Evolutionary conservation across 257 asterid species (phyloP).

Genomic region (Penstemon newberryi): DNA sequence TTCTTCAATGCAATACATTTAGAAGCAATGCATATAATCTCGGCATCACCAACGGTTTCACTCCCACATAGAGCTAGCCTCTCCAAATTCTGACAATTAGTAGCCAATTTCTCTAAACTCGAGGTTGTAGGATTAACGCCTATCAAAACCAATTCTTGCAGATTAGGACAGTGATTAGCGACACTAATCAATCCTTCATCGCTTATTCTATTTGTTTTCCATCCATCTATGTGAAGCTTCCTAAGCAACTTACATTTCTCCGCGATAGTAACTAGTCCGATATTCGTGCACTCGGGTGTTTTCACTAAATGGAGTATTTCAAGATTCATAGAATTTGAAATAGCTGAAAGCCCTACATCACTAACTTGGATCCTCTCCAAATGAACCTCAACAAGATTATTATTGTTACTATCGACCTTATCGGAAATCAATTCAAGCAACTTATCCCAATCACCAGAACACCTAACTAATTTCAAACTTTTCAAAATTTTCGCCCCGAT

Average conservation of each 20-base stretch:
- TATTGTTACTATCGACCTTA: conserved; percentile 16
- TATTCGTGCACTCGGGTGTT: conserved; percentile 74
- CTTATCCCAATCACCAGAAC: conserved; percentile 92
- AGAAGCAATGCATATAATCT: conserved; percentile 73
- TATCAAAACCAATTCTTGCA: conserved; percentile 79
- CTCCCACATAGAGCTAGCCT: conserved; percentile 87
- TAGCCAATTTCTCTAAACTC: conserved; percentile 48
- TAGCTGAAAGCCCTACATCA: conserved; percentile 45
- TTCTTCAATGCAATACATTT: conserved; percentile 77
- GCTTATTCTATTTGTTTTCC: conserved; percentile 79
- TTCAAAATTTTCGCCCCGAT: conserved; percentile 61
- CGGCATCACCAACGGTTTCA: conserved; percentile 82
- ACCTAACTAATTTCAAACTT: conserved; percentile 69
- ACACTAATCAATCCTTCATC: conserved; percentile 82
- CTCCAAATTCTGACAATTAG: conserved; percentile 68
- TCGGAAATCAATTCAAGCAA: conserved; percentile 53
- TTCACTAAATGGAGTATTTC: conserved; percentile 87
- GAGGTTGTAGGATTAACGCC: conserved; percentile 72
- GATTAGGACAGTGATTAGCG: conserved; percentile 62
- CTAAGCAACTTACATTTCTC: conserved; percentile 66
- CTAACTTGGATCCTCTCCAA: conserved; percentile 28
- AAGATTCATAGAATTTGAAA: conserved; percentile 54
- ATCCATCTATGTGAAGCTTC: conserved; percentile 86
- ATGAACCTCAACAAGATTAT: conserved; percentile 44
- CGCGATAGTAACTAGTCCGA: conserved; percentile 60